Evolutionary conservation across 2,329 filamentous ascomycete species (phyloP).

Genomic region (Arachnomyces sp.): DNA sequence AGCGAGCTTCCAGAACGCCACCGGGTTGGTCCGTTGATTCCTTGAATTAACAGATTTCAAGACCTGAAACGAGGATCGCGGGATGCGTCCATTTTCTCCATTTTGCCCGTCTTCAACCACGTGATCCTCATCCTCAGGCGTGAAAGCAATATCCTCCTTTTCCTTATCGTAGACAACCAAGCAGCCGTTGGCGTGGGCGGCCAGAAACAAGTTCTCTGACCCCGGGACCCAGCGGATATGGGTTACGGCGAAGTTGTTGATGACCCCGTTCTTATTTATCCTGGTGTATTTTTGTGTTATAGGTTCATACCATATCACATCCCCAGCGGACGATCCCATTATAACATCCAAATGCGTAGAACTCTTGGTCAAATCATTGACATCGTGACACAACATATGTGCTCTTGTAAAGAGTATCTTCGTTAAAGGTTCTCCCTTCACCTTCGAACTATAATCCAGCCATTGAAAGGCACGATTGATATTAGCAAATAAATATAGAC

Average conservation of each 20-base stretch:
- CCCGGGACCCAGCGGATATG: constrained; percentile 90
- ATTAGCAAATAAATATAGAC: constrained; percentile 86
- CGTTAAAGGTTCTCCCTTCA: constrained; percentile 75
- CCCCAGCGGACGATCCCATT: constrained; percentile 91
- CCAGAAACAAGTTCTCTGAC: constrained; percentile 87
- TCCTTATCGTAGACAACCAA: constrained; percentile 96
- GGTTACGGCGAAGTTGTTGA: constrained; percentile 77
- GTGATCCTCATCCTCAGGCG: constrained; percentile 53
- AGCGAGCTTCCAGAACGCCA: constrained; percentile 86
- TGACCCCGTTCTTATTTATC: constrained; percentile 92
- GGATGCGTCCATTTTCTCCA: constrained; percentile 18
- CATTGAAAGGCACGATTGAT: constrained; percentile 94
- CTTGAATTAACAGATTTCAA: constrained; percentile 88
- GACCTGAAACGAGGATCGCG: constrained; percentile 52
- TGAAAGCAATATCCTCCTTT: constrained; percentile 78
- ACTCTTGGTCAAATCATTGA: constrained; percentile 76
- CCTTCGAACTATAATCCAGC: constrained; percentile 72
- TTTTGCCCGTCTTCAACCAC: constrained; percentile 20
- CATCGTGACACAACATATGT: constrained; percentile 88
- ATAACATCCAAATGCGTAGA: constrained; percentile 77
- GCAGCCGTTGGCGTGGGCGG: constrained; percentile 83
- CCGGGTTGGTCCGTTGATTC: constrained; percentile 88
- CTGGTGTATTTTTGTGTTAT: constrained; percentile 92
- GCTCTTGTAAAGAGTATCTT: constrained; percentile 97
- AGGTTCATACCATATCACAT: constrained; percentile 98